These are phyloP conservation scores for Tetragonia tetragonoides DNA, from an alignment of 148 eudicot species.

Conservation along the genomic window DNA sequence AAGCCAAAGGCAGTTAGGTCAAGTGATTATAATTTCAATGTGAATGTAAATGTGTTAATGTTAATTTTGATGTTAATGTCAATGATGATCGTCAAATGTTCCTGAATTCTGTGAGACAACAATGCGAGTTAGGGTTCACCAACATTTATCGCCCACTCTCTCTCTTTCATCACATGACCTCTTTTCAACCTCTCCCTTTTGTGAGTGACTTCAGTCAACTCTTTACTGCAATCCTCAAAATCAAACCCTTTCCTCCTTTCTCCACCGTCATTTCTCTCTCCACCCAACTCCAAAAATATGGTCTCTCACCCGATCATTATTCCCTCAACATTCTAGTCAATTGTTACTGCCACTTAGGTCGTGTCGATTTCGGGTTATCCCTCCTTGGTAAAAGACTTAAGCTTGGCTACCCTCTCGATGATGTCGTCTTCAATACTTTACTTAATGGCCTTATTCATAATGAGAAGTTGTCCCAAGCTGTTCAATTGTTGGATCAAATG, in stretches of 20 bases:
- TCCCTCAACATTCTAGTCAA: not conserved
- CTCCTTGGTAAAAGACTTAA: not conserved
- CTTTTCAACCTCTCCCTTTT: not conserved
- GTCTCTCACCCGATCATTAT: not conserved
- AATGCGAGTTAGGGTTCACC: constrained; percentile 5
- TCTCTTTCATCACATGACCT: not conserved
- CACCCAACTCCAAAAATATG: not conserved
- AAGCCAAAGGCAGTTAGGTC: too few relatives aligned
- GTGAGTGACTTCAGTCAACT: constrained; percentile 5
- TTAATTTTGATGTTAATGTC: too few relatives aligned
- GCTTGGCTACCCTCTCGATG: not conserved
- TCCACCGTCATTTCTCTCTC: constrained; percentile 1
- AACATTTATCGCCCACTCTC: not conserved
- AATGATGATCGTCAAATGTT: not conserved
- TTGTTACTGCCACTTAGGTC: constrained; percentile 8
- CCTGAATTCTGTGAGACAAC: not conserved
- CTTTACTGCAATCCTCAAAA: constrained; percentile 3
- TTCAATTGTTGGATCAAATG: constrained; percentile 14
- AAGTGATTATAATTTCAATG: too few relatives aligned
- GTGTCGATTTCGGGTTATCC: not conserved
- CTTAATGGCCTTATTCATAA: constrained; percentile 3
- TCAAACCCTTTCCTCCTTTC: constrained; percentile 4
- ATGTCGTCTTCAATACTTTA: not conserved
- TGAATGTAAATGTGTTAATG: too few relatives aligned
- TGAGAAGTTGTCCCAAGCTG: constrained; percentile 1